A percentile compares a stretch with the other conserved stretches of the same genome.
Evolutionary conservation across 148 eudicot species (phyloP).

Genomic region (Rhododendron vialii): DNA sequence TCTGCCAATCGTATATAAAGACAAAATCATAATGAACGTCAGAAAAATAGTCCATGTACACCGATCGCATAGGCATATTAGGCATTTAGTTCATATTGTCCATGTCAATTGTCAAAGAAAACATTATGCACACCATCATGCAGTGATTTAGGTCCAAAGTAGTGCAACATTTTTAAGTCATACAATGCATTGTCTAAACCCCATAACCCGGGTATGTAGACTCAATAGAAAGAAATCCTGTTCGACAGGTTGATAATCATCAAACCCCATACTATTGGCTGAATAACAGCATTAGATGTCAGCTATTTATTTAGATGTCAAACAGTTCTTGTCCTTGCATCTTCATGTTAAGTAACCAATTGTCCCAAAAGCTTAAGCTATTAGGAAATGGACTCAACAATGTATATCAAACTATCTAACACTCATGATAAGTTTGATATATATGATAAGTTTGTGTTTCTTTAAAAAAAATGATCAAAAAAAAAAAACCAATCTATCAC

Average conservation of each 20-base stretch:
- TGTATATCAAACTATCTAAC: not conserved
- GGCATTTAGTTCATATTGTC: not conserved
- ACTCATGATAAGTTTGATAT: not conserved
- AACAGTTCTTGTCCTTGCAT: not conserved
- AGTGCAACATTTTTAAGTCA: not conserved
- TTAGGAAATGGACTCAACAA: not conserved
- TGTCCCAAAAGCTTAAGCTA: not conserved
- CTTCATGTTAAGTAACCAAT: not conserved
- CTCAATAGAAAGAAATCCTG: not conserved
- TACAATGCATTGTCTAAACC: not conserved
- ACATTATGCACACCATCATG: not conserved
- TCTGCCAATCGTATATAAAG: slow-evolving; percentile 29
- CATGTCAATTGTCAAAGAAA: not conserved
- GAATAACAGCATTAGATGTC: not conserved
- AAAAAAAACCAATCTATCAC: not conserved
- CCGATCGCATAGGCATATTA: not conserved
- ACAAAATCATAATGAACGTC: slow-evolving; percentile 8
- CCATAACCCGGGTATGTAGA: not conserved
- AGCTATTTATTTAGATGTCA: not conserved
- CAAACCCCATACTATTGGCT: not conserved
- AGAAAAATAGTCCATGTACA: not conserved
- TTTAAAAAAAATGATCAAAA: too few relatives aligned
- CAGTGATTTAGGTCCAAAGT: not conserved
- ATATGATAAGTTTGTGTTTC: too few relatives aligned
- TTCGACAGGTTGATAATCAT: not conserved